Base-by-base conservation (phyloP, 1,284 basidiomycete genomes). In the Papiliotrema terrestris region DNA sequence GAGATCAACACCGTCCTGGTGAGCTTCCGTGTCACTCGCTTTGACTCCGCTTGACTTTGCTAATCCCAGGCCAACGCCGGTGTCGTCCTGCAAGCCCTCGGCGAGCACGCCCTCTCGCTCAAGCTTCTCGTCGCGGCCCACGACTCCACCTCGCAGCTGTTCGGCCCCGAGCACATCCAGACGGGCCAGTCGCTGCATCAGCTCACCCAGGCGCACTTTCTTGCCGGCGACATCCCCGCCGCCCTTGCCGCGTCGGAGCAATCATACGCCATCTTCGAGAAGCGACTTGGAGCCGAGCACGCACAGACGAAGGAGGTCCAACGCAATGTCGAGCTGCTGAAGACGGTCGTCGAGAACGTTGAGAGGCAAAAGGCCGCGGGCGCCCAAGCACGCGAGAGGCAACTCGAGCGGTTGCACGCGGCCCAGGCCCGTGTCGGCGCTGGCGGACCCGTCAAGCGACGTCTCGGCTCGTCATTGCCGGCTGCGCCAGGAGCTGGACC, bases 121-220 rank as follows among this genome's bases (percentile, higher is more conserved):
- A 52, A 58, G 17, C 64, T 78, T 19, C 68, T 77, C 29, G 49
- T 66, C 43, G 67, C 72, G 45, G 65, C 69, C 0, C 67, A 74
- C 57, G 60, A 62, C 11, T 60, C 70, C 26, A 63, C 69, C 11
- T 58, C 60, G 22, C 57, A 57, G 20, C 56, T 72, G 39, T 77
- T 76, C 53, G 77, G 77, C 42, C 53, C 68, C 26, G 57, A 64
- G 8, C 72, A 76, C 60, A 58, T 74, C 46, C 65, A 72, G 57
- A 71, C 71, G 51, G 76, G 66, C 23, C 68, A 71, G 39, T 65
- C 72, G 2, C 66, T 73, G 29, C 73, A 76, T 59, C 73, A 76
- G 58, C 67, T 78, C 56, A 76, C 75, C 15, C 77, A 78, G 62
- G 70, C 73, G 8, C 67, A 77, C 57, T 78, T 78, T 71, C 69